Evolutionary conservation across 495 filamentous ascomycete genomes (phyloP).

Genomic region (Daldinia loculata): DNA sequence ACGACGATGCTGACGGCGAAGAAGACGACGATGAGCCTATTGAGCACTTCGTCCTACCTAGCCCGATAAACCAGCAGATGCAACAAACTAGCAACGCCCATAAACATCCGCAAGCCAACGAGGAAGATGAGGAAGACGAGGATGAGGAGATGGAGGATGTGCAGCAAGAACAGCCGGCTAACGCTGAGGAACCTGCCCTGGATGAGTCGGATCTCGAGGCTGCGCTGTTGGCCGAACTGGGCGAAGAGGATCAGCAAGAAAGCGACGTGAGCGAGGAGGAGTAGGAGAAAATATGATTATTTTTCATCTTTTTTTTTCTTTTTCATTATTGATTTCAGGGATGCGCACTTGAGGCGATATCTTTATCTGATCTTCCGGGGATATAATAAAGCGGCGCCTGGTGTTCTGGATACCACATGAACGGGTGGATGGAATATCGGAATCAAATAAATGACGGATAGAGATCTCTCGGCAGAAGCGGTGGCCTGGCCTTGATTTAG

Average conservation of each 20-base stretch:
- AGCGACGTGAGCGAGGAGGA: conserved; percentile 55
- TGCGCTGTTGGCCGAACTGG: conserved; percentile 49
- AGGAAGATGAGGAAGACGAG: conserved; percentile 29
- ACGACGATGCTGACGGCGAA: conserved; percentile 51
- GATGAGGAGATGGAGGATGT: conserved; percentile 45
- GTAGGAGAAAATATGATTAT: conserved; percentile 7
- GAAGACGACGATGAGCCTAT: conserved; percentile 43
- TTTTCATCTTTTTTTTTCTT: no score
- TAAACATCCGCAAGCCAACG: conserved; percentile 15
- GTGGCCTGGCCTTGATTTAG: not conserved
- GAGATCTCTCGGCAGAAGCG: conserved; percentile 5
- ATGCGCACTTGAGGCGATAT: not conserved
- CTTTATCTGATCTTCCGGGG: not conserved
- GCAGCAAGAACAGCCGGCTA: conserved; percentile 25
- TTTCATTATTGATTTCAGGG: not conserved
- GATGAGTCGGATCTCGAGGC: conserved; percentile 53
- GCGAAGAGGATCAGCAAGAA: conserved; percentile 42
- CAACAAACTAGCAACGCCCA: conserved; percentile 24
- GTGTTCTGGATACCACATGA: conserved; percentile 31
- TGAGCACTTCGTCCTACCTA: conserved; percentile 49
- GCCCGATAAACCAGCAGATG: conserved; percentile 47
- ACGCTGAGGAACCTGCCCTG: conserved; percentile 30
- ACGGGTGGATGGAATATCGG: conserved; percentile 3
- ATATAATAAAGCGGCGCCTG: conserved; percentile 25
- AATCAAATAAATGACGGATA: conserved; percentile 10